Evolutionary conservation across 768 basidiomycete species (phyloP).

Genomic region (Lentinula lateritia): DNA sequence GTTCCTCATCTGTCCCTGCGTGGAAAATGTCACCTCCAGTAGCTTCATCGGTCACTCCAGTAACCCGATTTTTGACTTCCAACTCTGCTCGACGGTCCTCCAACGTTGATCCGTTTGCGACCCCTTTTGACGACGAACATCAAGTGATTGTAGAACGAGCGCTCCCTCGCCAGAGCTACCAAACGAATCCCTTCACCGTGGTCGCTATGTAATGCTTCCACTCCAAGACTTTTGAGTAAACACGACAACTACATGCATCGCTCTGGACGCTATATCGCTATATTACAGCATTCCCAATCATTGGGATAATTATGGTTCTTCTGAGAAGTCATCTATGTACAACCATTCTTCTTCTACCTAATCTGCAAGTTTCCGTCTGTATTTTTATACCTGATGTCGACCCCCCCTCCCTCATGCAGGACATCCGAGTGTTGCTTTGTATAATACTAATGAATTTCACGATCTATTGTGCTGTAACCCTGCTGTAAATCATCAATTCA

Average conservation of each 20-base stretch:
- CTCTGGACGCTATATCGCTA: background rate
- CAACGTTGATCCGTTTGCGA: constrained; percentile 53
- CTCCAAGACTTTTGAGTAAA: background rate
- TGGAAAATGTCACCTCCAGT: constrained; percentile 13
- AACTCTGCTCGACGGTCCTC: constrained; percentile 37
- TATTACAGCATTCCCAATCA: background rate
- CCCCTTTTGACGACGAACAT: constrained; percentile 76
- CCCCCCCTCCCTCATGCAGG: background rate
- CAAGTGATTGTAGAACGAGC: constrained; percentile 21
- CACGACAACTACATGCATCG: background rate
- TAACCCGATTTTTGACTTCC: constrained; percentile 40
- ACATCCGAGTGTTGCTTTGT: background rate
- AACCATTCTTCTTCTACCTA: too few relatives aligned
- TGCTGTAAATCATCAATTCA: too few relatives aligned
- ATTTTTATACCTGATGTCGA: background rate
- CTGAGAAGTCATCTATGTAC: too few relatives aligned
- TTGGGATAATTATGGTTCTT: too few relatives aligned
- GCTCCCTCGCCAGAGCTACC: constrained; percentile 37
- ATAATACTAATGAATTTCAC: background rate
- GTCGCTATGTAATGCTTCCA: constrained; percentile 13
- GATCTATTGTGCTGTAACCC: background rate
- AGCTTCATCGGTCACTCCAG: constrained; percentile 25
- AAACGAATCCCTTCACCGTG: constrained; percentile 43
- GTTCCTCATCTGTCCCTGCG: constrained; percentile 17
- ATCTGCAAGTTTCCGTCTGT: background rate